Evolutionary conservation across 352 stramenopile species (phyloP).

Genomic region (Phytophthora uliginosa): DNA sequence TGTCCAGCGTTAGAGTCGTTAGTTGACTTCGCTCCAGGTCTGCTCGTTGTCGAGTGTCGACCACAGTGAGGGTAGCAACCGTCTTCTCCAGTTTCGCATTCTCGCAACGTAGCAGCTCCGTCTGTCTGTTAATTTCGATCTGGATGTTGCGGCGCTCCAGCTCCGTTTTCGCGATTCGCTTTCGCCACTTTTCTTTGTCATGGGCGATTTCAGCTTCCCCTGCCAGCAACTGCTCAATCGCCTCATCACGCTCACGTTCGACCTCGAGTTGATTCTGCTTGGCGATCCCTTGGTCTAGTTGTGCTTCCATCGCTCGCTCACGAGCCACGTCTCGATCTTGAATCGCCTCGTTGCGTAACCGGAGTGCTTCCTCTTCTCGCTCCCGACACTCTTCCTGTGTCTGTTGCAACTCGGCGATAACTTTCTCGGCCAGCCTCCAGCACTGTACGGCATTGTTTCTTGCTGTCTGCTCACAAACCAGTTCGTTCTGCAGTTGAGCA

Average conservation of each 20-base stretch:
- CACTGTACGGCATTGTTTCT: slow-evolving; percentile 59
- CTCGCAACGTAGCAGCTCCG: slow-evolving; percentile 47
- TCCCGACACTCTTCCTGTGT: slow-evolving; percentile 49
- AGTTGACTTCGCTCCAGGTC: slow-evolving; percentile 40
- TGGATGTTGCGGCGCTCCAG: slow-evolving; percentile 69
- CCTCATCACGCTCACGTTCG: slow-evolving; percentile 51
- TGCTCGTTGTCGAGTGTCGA: slow-evolving; percentile 31
- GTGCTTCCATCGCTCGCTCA: slow-evolving; percentile 46
- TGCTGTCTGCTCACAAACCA: slow-evolving; percentile 42
- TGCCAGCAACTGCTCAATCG: slow-evolving; percentile 41
- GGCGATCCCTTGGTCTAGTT: slow-evolving; percentile 62
- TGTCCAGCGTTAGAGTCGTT: slow-evolving; percentile 37
- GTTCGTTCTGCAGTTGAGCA: slow-evolving; percentile 38
- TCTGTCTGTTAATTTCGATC: slow-evolving; percentile 70
- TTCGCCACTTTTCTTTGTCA: slow-evolving; percentile 58
- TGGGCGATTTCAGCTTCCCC: slow-evolving; percentile 44
- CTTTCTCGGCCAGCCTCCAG: slow-evolving; percentile 56
- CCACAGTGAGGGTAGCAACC: slow-evolving; percentile 23
- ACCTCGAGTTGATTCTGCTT: slow-evolving; percentile 57
- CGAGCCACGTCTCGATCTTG: slow-evolving; percentile 56
- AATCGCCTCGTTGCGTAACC: slow-evolving; percentile 58
- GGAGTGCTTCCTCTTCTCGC: slow-evolving; percentile 61
- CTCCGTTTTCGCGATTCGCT: slow-evolving; percentile 51
- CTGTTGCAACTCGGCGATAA: slow-evolving; percentile 53
- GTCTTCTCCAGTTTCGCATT: slow-evolving; percentile 53